Base-by-base conservation (phyloP, 805 yeast genomes). In the Starmerella potacharoeniae region DNA sequence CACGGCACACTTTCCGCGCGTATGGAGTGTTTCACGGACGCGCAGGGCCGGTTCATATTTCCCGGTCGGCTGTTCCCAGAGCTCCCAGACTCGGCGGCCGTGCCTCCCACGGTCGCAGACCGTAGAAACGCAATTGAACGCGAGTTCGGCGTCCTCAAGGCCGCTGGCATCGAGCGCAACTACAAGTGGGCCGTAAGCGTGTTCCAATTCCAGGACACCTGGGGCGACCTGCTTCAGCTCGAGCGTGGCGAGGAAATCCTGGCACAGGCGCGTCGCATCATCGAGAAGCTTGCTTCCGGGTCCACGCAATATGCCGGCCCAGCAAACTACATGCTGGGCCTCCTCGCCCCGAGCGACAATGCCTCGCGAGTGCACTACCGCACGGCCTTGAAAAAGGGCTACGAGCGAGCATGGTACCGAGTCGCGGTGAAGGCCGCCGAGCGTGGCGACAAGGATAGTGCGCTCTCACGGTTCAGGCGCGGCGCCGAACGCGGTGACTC, bases 401-500 rank as follows among this genome's bases (percentile, higher is more conserved):
- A 60, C 45, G 53, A 64, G 36, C 62, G 75, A 14, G 71, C 73
- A 1, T 65, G 66, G 59, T 73, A 69, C 55, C 62, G 73, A 5
- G 57, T 72, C 31, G 75, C 70, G 3, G 37, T 49, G 37, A 61
- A 64, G 14, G 66, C 67, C 34, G 74, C 71, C 51, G 53, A 60
- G 5, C 61, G 65, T 16, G 69, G 68, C 40, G 67, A 69, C 42
- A 43, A 52, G n/a, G 53, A 44, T 16, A 59, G 61, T 29, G 72
- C 73, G 3, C 54, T 69, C 13, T 60, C 61, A 14, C 65, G 68
- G 34, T 69, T 66, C 55, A 64, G 65, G 52, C 64, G 64, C 3
- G 76, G 76, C 9, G 68, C 70, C 14, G 62, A 61, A 33, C 54
- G 58, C 6, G 59, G 64, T 9, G 76, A 73, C 55, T 60, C 72